Conservation (phyloP, 805 yeast species). For the Tanozyma kutaoensis region DNA sequence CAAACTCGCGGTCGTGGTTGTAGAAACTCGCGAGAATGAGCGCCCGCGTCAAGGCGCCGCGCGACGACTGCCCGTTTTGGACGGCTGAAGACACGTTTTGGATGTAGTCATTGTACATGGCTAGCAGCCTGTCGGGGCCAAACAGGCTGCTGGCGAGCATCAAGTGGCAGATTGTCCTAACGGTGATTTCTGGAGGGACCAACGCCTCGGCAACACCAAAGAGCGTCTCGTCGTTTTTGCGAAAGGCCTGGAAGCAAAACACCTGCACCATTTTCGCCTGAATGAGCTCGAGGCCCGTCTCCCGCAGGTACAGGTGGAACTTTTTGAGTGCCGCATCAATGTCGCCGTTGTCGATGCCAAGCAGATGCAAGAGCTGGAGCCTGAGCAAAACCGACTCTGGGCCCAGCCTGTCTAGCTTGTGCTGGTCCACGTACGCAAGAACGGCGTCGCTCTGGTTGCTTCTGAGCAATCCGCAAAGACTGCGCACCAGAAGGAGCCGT, state of each 20-base stretch:
- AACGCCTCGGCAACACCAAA: conserved; percentile 26
- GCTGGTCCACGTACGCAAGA: conserved; percentile 3
- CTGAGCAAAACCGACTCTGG: conserved; percentile 19
- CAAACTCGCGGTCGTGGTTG: conserved; percentile 39
- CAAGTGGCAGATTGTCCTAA: conserved; percentile 22
- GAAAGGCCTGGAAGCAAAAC: conserved; percentile 26
- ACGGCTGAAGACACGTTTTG: conserved; percentile 16
- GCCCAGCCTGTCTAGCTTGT: conserved; percentile 11
- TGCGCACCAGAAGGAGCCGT: no score
- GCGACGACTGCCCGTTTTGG: conserved; percentile 11
- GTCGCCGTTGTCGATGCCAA: conserved; percentile 17
- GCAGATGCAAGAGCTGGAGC: conserved; percentile 15
- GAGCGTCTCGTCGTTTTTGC: conserved; percentile 9
- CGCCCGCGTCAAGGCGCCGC: conserved; percentile 34
- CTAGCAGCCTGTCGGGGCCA: conserved; percentile 24
- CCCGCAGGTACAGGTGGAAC: conserved; percentile 25
- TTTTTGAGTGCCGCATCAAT: conserved; percentile 19
- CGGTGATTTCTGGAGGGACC: conserved; percentile 13
- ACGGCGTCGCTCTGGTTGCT: conserved; percentile 1
- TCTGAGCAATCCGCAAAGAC: no score
- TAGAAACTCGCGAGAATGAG: conserved; percentile 29
- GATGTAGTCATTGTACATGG: conserved; percentile 33
- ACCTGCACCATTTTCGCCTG: conserved; percentile 27
- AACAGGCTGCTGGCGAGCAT: conserved; percentile 29
- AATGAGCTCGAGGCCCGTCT: conserved; percentile 25